Evolutionary conservation across 2,329 filamentous ascomycete genomes (phyloP), one percentile per base, ranked within the genome.

Genomic region (Karstenula rhodostoma): DNA sequence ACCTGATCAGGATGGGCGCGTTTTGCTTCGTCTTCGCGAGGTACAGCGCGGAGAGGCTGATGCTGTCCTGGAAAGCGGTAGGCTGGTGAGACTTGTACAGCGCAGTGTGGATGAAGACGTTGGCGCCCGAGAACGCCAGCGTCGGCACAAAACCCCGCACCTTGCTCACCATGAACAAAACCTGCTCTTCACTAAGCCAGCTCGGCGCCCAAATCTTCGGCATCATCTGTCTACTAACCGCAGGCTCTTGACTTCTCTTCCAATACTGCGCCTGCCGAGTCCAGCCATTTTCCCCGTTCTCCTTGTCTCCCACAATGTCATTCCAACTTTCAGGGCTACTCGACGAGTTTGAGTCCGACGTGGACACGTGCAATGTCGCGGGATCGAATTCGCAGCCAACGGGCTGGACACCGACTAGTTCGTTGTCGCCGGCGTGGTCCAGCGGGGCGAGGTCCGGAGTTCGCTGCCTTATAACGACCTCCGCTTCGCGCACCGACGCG

Each of bases 31-130:
- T 73, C 29, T 70, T 68, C 37, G 66, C 62, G 25, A 73, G 56
- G 55, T 73, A 72, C 1, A 74, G 61, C 1, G 70, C 70, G 6
- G 70, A 68, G 1, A 74, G 43, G 0, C 62, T 58, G 27, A 67
- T 68, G 44, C 64, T 67, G 57, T 74, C 72, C 56, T 72, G 67
- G 50, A 73, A 74, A 9, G 71, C 65, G 17, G 63, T 43, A 0
- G 71, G 71, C 43, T 71, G 67, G 19, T 62, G 43, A 2, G 57
- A 43, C 23, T 57, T 27, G 58, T 70, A 75, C 1, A 73, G 61
- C 5, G 57, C 52, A n/a, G 65, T 56, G 60, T 74, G 72, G 19
- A 74, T 57, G 52, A 73, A 73, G 1, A 51, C 43, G 12, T 71
- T 72, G 22, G 58, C 49, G 6, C 72, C 73, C 4, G 68, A 56